These are phyloP conservation scores for Aegilops bicornis DNA, from an alignment of 176 grass and related monocot species.

Conservation along the genomic window DNA sequence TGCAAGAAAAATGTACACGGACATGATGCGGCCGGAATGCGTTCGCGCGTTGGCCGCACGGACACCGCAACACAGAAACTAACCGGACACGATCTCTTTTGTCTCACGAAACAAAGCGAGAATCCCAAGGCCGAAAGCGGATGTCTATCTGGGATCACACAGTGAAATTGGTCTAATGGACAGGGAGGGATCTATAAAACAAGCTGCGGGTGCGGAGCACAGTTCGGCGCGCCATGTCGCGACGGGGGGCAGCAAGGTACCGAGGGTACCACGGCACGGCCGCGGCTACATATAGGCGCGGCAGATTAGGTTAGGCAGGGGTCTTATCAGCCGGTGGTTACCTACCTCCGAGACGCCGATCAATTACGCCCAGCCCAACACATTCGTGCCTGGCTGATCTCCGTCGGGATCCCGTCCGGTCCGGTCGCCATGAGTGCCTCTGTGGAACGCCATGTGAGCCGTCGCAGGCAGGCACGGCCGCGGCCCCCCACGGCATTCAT, in stretches of 20 bases:
- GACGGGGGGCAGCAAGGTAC: neutral
- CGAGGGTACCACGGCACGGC: neutral
- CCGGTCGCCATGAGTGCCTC: neutral
- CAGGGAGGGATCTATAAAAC: neutral
- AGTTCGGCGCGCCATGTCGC: neutral
- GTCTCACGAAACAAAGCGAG: no score
- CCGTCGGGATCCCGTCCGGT: neutral
- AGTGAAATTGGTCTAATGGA: neutral
- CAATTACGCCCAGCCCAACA: neutral
- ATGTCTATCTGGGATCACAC: no score
- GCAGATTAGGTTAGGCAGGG: neutral
- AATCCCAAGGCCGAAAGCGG: no score
- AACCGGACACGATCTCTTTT: no score
- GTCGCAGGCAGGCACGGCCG: neutral
- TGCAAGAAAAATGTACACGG: no score
- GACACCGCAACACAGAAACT: no score
- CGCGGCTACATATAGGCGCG: neutral
- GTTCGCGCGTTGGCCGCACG: no score
- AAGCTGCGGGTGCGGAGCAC: neutral
- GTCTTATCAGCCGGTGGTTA: neutral
- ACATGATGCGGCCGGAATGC: no score
- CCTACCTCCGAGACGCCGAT: neutral
- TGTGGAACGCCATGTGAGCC: slow-evolving; percentile 13
- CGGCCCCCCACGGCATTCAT: neutral
- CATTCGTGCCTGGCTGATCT: neutral